Conservation (phyloP, 164 flowering plant genomes). For the Tetrastigma voinierianum region DNA sequence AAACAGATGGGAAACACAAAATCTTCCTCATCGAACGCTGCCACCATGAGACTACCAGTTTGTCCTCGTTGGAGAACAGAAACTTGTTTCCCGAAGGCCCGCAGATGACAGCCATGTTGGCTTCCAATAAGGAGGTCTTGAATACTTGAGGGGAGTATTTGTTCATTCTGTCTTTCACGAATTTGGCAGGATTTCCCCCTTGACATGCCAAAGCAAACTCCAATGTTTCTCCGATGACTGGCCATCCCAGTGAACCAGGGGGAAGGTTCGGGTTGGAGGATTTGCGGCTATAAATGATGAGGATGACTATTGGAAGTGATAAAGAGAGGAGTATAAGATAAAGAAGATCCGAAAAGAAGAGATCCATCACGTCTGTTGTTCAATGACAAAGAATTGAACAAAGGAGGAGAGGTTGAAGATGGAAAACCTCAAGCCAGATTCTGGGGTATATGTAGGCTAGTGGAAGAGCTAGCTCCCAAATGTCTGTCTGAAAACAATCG, state of each 20-base stretch:
- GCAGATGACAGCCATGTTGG: conserved; percentile 7
- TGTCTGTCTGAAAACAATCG: too few species aligned
- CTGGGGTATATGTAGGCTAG: too few species aligned
- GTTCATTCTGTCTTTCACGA: conserved; percentile 3
- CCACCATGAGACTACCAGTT: conserved; percentile 6
- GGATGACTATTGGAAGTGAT: too few species aligned
- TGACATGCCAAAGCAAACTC: background rate
- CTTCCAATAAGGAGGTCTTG: conserved; percentile 5
- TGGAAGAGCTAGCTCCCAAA: too few species aligned
- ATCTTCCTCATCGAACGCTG: background rate
- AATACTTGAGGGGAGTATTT: conserved; percentile 6
- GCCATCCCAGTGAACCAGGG: conserved; percentile 12
- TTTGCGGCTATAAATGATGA: too few species aligned
- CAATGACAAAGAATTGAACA: too few species aligned
- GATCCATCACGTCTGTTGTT: too few species aligned
- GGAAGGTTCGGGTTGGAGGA: conserved; percentile 3
- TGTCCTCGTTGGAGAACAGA: conserved; percentile 13
- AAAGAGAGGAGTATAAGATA: too few species aligned
- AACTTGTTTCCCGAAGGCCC: conserved; percentile 15
- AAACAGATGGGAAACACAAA: background rate
- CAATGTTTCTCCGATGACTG: conserved; percentile 10
- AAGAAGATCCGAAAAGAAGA: too few species aligned
- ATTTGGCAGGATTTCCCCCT: background rate
- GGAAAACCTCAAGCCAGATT: too few species aligned
- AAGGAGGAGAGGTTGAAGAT: too few species aligned